Conservation (phyloP, 495 filamentous ascomycete species). For the Aspergillus affinis region DNA sequence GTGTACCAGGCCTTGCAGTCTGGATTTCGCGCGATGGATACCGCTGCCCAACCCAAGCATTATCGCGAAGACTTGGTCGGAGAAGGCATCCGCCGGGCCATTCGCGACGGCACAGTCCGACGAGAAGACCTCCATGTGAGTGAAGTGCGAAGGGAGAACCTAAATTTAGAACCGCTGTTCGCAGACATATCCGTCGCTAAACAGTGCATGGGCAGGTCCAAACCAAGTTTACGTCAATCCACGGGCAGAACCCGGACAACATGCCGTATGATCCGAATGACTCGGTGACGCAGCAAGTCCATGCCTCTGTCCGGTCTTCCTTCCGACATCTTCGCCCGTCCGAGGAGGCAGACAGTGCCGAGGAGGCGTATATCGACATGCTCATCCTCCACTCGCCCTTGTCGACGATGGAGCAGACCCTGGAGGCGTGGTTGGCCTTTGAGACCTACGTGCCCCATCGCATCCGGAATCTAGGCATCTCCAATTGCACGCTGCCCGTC, state of each 20-base stretch:
- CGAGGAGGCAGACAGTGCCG: constrained; percentile 26
- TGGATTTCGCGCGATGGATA: constrained; percentile 76
- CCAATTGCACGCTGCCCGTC: constrained; percentile 59
- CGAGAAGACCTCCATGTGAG: constrained; percentile 63
- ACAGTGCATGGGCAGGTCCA: constrained; percentile 56
- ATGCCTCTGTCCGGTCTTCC: constrained; percentile 63
- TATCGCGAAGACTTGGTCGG: constrained; percentile 75
- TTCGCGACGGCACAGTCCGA: constrained; percentile 55
- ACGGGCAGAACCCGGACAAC: constrained; percentile 57
- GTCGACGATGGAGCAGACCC: constrained; percentile 53
- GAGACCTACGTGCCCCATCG: constrained; percentile 62
- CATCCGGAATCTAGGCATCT: constrained; percentile 70
- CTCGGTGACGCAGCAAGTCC: constrained; percentile 60
- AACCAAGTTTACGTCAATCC: constrained; percentile 73
- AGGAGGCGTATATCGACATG: constrained; percentile 66
- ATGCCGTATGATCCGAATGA: constrained; percentile 58
- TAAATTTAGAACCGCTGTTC: not conserved
- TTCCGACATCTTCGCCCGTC: constrained; percentile 58
- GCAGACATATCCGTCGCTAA: not conserved
- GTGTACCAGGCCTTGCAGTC: constrained; percentile 66
- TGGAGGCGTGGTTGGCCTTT: constrained; percentile 63
- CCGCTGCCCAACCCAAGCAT: constrained; percentile 76
- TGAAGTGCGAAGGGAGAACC: constrained; percentile 23
- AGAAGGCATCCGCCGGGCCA: constrained; percentile 58
- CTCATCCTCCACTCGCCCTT: constrained; percentile 73